Evolutionary conservation across 768 basidiomycete genomes (phyloP).

Genomic region (Daedaleopsis sinensis): DNA sequence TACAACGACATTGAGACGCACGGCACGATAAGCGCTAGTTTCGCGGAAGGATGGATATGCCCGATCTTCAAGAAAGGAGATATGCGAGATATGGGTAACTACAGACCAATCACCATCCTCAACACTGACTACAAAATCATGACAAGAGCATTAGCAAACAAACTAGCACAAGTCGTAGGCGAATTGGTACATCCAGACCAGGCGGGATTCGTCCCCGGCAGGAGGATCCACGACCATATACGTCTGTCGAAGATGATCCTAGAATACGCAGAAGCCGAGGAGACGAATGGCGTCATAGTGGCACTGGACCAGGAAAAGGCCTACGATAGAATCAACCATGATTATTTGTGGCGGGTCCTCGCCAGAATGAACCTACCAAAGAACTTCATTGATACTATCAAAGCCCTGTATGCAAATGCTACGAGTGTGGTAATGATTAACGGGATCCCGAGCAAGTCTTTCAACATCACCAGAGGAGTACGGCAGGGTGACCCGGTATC

Average conservation of each 20-base stretch:
- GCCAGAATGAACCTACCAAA: conserved; percentile 5
- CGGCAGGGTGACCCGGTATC: conserved; percentile 40
- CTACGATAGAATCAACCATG: no score
- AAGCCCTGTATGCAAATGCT: conserved; percentile 21
- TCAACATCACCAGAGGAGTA: conserved; percentile 35
- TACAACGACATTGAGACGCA: conserved; percentile 11
- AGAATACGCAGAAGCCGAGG: conserved; percentile 14
- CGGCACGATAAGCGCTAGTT: conserved; percentile 14
- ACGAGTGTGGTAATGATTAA: conserved; percentile 38
- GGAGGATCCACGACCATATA: conserved; percentile 37
- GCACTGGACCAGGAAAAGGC: no score
- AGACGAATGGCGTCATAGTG: conserved; percentile 7
- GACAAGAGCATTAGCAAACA: conserved; percentile 27
- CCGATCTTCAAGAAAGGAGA: conserved; percentile 46
- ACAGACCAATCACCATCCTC: conserved; percentile 26
- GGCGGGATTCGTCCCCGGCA: conserved; percentile 40
- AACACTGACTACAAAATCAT: conserved; percentile 38
- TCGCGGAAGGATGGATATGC: conserved; percentile 37
- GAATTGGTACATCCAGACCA: conserved; percentile 38
- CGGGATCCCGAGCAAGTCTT: conserved; percentile 29
- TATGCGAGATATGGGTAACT: conserved; percentile 11
- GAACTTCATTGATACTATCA: conserved; percentile 17
- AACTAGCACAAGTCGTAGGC: conserved; percentile 16
- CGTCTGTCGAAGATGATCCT: conserved; percentile 25
- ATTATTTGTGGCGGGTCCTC: conserved; percentile 9